Base-by-base conservation (phyloP, 495 filamentous ascomycete genomes). In the Neurospora sp. region DNA sequence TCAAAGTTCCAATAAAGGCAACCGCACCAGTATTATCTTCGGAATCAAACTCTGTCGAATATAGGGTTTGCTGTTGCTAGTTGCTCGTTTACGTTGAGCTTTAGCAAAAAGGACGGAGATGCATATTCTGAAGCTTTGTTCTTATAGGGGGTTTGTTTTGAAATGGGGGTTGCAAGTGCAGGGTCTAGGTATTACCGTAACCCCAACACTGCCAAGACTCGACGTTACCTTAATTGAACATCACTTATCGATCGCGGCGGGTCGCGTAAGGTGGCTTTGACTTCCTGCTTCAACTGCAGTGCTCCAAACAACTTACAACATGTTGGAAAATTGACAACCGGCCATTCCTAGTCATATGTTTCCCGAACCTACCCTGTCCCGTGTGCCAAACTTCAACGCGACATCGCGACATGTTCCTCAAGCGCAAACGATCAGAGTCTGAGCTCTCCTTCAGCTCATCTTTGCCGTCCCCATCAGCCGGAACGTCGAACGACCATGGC, bases 351-450 rank as follows among this genome's bases (percentile, higher is more conserved):
- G 12, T 31, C 23, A 62, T 62, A 62, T 62, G 14, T 62, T 54
- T 54, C 20, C 6, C 27, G 23, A 14, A 35, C 54, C 27, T 35
- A 18, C 12, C 10, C 54, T 8, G 54, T 35, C 23, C 12, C 14
- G 23, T 18, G 23, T 62, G 12, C 27, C 54, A 35, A 23, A 27
- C 20, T 14, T 54, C 46, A 54, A 54, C 46, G 46, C 46, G 4
- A 7, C 27, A 35, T 35, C 12, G 27, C 54, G 54, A 62, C 42
- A 86, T 86, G 84, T 72, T 82, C 18, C 78, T 85, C 74, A 87
- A 87, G 77, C 85, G 85, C 76, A 87, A 86, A 81, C 79, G 85
- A 23, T 87, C 85, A 79, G 84, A 84, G 69, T 84, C 83, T n/a
- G 84, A 85, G 72, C 74, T 86, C 73, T 86, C 83, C 70, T 80